Evolutionary conservation across 108 stramenopile genomes (phyloP), one percentile per base, ranked within the genome.

Genomic region (Fragilaria radians): DNA sequence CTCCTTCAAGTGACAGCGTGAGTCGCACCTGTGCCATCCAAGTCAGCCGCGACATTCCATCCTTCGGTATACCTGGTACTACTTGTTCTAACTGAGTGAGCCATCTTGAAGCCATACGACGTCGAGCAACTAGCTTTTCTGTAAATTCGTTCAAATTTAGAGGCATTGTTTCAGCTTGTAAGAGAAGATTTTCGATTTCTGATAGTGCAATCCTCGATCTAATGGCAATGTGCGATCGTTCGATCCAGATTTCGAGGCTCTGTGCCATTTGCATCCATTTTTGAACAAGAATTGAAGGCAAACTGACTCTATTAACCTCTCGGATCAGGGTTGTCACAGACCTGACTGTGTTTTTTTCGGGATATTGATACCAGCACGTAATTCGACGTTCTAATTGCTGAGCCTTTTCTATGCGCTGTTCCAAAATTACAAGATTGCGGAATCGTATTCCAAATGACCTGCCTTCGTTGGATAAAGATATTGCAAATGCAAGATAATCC

Each of bases 221-320:
- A 48, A 86, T 79, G 36, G 88, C 88, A 66, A 89, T 74, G 55
- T 79, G 81, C 48, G 84, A 81, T 45, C 84, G 67, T 11, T 89
- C 88, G 31, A 85, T 69, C 88, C 88, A 89, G 30, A 66, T 67
- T 48, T 85, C 80, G 22, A 65, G 66, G 45, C 67, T 66, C 46
- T 72, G 65, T 48, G 81, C 67, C 19, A 82, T 68, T 18, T 75
- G 68, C 3, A 79, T 58, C 9, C 85, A 65, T 32, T 66, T 70
- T 3, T 53, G 36, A 14, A 74, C 55, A 52, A 71, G 80, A 11
- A 79, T 75, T 56, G 78, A 89, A 24, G 52, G 36, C 0, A 85
- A 66, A 46, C 81, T 81, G 23, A 85, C 36, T 46, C 79, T 74
- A 19, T 80, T 75, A 11, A 77, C 71, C 52, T 89, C 84, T 65